Evolutionary conservation across 2,329 filamentous ascomycete species (phyloP).

Genomic region (Neonectria coccinea): DNA sequence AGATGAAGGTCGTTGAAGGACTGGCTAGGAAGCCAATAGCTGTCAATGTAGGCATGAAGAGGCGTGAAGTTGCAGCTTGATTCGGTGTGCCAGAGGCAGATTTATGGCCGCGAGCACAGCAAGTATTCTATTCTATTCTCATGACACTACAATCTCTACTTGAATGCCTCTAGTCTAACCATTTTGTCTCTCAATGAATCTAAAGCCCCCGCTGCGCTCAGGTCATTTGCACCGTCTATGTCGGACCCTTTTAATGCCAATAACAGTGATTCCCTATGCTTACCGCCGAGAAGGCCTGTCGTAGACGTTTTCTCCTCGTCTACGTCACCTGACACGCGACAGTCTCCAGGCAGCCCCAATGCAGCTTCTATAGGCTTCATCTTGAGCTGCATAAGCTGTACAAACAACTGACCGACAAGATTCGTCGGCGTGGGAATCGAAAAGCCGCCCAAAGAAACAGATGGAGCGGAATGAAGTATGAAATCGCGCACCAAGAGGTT

Average conservation of each 20-base stretch:
- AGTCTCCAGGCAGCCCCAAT: not conserved
- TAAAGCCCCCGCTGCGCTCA: not conserved
- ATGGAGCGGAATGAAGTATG: not conserved
- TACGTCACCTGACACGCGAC: not conserved
- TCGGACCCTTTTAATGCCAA: not conserved
- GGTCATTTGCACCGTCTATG: not conserved
- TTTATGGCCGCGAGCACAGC: not conserved
- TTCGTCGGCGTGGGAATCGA: not conserved
- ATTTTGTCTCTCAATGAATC: not conserved
- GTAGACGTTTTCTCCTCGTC: not conserved
- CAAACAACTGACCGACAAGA: not conserved
- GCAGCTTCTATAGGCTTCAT: not conserved
- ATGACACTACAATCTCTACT: not conserved
- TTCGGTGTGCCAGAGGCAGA: not conserved
- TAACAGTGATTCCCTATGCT: not conserved
- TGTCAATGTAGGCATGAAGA: constrained; percentile 1
- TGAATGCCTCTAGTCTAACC: not conserved
- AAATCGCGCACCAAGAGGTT: constrained; percentile 1
- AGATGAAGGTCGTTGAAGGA: constrained; percentile 63
- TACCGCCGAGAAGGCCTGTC: not conserved
- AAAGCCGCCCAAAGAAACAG: not conserved
- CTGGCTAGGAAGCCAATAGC: not conserved
- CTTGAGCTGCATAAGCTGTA: not conserved
- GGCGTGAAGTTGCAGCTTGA: not conserved
- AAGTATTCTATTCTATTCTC: not conserved